phyloP scores from a whole-genome alignment of 108 stramenopile genomes.

The Pseudonitzschia multistriata region DNA sequence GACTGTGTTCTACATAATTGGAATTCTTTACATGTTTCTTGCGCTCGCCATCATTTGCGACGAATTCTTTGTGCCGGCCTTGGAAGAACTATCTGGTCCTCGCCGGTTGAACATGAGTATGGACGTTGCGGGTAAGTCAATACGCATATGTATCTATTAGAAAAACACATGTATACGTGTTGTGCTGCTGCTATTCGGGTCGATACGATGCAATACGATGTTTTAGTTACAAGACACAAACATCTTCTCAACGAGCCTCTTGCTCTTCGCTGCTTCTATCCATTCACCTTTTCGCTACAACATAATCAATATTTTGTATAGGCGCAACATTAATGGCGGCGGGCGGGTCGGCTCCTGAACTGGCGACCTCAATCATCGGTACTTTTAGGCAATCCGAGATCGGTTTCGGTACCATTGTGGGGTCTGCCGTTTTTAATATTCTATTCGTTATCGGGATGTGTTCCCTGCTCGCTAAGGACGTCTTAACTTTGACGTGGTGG shows the following conservation, averaged over 20 bases:
- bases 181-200: neutral
- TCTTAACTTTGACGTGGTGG: conserved; percentile 79
- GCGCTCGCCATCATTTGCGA: conserved; percentile 84
- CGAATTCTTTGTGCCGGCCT: conserved; percentile 84
- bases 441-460: conserved; percentile 83
- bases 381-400: conserved; percentile 68
- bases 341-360: conserved; percentile 81
- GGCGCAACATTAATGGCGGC: conserved; percentile 80
- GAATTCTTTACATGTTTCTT: conserved; percentile 81
- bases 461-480: conserved; percentile 62
- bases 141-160: neutral
- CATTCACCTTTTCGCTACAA: neutral
- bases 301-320: neutral
- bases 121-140: conserved; percentile 75
- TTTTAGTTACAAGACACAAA: neutral
- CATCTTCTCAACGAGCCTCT: neutral
- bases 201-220: neutral
- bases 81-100: conserved; percentile 68
- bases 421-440: conserved; percentile 84
- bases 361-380: conserved; percentile 77
- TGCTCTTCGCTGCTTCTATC: neutral
- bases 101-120: conserved; percentile 56
- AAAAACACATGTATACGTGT: neutral
- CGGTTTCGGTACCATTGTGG: conserved; percentile 89
- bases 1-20: conserved; percentile 43